Evolutionary conservation across 441 rosid genomes (phyloP), one percentile per base, ranked within the genome.

Genomic region (Manihot esculenta): DNA sequence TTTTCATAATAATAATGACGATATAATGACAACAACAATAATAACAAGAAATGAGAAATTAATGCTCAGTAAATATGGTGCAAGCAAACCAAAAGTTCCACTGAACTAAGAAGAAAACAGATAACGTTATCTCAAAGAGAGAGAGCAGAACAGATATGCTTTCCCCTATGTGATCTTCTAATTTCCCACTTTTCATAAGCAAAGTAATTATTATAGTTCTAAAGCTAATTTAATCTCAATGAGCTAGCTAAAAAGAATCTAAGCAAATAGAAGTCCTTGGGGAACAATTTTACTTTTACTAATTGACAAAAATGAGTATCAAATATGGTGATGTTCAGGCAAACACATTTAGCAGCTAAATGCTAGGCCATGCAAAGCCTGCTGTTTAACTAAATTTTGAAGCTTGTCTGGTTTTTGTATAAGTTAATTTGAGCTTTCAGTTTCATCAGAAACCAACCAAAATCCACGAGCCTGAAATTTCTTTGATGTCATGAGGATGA

Each of bases 351-450:
- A 64, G 41, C 24, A 18, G 24, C 48, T 56, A 56, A 56, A 56
- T 56, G 35, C 17, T 35, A 23, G 20, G 38, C 20, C 20, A 23
- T 49, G 54, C 10, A 48, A 48, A 10, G 9, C 23, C 18, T 10
- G 0, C 23, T 26, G 24, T 27, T 48, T 20, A 27, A 44, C 13
- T 64, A 47, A 64, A 47, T 26, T 18, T 17, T 65, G 26, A 44
- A 24, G n/a, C 67, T 20, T n/a, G 57, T 65, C n/a, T n/a, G n/a
- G n/a, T n/a, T n/a, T n/a, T n/a, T n/a, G n/a, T n/a, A n/a, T n/a
- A n/a, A 66, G 70, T 51, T 21, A 21, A 21, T 42, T 66, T 30
- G n/a, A 50, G 55, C 33, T 66, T 48, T 47, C n/a, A 30, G 69
- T 24, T 64, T 64, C 30, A 64, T 17, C 35, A 45, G 41, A 20